Conservation (phyloP, 495 filamentous ascomycete genomes). For the Tuber microsphaerosporum region DNA sequence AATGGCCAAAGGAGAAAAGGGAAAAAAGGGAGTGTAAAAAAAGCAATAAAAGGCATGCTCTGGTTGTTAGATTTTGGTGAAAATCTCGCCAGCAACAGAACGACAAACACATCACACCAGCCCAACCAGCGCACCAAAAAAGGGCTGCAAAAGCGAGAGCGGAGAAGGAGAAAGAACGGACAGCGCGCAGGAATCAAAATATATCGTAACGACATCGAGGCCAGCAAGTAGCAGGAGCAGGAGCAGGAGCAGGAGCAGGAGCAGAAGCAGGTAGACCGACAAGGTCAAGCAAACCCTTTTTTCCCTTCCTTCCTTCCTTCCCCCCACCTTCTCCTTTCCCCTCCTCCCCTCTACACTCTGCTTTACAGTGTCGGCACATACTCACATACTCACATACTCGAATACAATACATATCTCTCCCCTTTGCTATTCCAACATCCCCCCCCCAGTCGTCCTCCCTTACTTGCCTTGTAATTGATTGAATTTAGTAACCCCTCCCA, state of each 20-base stretch:
- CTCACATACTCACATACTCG: slow-evolving; percentile 1
- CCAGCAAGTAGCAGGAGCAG: neutral
- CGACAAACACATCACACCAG: slow-evolving; percentile 31
- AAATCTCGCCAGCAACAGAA: slow-evolving; percentile 25
- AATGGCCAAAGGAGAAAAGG: neutral
- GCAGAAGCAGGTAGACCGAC: neutral
- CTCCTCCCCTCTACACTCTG: neutral
- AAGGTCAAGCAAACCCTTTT: neutral
- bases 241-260: neutral
- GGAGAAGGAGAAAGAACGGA: neutral
- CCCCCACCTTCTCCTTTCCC: neutral
- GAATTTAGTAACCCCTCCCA: neutral
- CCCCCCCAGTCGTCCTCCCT: neutral
- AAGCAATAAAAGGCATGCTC: neutral
- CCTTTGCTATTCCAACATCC: neutral
- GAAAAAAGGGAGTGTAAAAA: neutral
- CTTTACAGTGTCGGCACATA: neutral
- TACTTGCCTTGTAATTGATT: slow-evolving; percentile 1
- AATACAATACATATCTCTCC: neutral
- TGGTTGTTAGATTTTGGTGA: slow-evolving; percentile 6
- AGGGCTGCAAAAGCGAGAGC: neutral
- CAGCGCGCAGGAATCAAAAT: neutral
- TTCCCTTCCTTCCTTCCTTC: neutral
- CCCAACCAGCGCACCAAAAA: slow-evolving; percentile 21
- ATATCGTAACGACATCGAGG: neutral